Conservation (phyloP, 441 rosid species). For the Mallotus japonicus region DNA sequence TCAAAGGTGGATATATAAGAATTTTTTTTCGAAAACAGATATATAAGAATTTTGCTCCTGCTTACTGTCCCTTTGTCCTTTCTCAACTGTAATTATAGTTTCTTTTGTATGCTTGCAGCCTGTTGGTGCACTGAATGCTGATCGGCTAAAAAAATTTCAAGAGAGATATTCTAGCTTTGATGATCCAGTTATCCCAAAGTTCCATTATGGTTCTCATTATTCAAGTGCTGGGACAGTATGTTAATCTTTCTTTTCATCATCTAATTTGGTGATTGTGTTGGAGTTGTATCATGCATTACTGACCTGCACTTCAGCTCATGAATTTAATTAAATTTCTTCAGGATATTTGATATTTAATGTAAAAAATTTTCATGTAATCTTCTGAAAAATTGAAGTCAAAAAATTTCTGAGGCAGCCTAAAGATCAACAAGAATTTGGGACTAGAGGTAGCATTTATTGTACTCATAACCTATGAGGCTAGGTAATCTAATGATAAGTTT, state of each 20-base stretch:
- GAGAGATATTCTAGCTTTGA: conserved; percentile 99
- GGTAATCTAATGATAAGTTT: neutral
- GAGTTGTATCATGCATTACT: neutral
- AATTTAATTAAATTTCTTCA: neutral
- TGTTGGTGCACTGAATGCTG: conserved; percentile 91
- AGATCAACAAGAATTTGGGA: neutral
- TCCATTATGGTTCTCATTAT: conserved; percentile 99
- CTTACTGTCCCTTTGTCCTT: conserved; percentile 16
- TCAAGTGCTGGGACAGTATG: conserved; percentile 98
- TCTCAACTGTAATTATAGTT: conserved; percentile 30
- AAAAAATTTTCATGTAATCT: neutral
- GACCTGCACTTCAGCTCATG: conserved; percentile 15
- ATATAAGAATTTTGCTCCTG: conserved; percentile 34
- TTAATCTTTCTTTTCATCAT: conserved; percentile 26
- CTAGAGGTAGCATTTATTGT: neutral
- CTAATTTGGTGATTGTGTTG: conserved; percentile 23
- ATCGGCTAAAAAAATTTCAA: conserved; percentile 81
- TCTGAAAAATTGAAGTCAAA: neutral
- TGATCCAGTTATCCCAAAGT: conserved; percentile 98
- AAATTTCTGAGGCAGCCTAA: neutral
- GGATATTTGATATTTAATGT: neutral
- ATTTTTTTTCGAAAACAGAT: conserved; percentile 75
- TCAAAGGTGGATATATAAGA: conserved; percentile 69
- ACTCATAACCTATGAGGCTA: neutral
- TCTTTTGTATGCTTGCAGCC: conserved; percentile 63